phyloP scores from a whole-genome alignment of 192 early-diverging fungal species.

The Coemansia sp. region DNA sequence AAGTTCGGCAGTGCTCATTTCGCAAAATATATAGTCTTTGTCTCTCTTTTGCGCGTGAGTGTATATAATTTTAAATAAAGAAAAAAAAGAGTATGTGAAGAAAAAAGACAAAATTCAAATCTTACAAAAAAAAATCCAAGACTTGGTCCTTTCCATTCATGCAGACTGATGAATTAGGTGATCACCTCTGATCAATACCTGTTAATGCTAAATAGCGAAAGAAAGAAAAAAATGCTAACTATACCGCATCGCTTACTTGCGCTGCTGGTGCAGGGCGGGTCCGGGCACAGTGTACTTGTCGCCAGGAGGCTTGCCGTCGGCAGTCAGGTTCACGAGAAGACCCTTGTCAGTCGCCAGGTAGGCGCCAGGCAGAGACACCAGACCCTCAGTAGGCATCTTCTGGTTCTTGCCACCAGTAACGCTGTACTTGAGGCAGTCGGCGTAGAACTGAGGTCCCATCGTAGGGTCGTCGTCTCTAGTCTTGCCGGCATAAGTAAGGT shows the following conservation, averaged over 20 bases:
- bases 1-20: constrained; percentile 7
- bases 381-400: background rate
- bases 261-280: background rate
- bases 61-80: background rate
- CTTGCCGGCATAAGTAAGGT: constrained; percentile 1
- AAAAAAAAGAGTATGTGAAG: background rate
- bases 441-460: constrained; percentile 4
- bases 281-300: constrained; percentile 12
- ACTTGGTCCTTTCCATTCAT: background rate
- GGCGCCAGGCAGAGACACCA: background rate
- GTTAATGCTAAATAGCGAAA: background rate
- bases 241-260: background rate
- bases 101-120: background rate
- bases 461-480: background rate
- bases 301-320: background rate
- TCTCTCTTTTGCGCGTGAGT: background rate
- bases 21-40: background rate
- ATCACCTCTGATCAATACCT: background rate
- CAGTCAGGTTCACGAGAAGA: background rate
- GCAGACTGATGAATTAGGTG: background rate
- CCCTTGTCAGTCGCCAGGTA: background rate
- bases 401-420: background rate
- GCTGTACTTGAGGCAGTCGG: background rate
- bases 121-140: background rate
- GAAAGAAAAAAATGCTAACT: background rate